Conservation (phyloP, 1,284 basidiomycete species). For the Psilocybe mexicana region DNA sequence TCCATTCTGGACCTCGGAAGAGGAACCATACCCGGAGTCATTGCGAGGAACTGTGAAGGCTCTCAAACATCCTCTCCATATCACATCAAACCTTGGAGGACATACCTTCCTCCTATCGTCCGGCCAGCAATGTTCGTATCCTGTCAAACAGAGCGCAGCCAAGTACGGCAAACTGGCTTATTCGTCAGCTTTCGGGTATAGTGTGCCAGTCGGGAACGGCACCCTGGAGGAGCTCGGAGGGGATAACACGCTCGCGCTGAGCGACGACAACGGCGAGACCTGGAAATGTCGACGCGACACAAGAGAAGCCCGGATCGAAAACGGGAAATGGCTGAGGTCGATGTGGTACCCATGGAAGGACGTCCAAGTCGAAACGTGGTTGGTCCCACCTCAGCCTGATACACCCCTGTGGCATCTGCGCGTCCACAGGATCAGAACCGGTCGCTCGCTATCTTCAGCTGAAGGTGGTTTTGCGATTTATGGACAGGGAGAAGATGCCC, state of each 20-base stretch:
- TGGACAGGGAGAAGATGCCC: slow-evolving; percentile 63
- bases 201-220: slow-evolving; percentile 66
- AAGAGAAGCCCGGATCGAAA: slow-evolving; percentile 61
- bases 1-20: slow-evolving; percentile 69
- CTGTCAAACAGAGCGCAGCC: slow-evolving; percentile 74
- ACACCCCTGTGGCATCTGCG: slow-evolving; percentile 71
- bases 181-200: slow-evolving; percentile 75
- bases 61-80: slow-evolving; percentile 67
- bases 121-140: slow-evolving; percentile 78
- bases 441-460: slow-evolving; percentile 52
- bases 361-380: slow-evolving; percentile 75
- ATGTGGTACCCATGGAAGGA: slow-evolving; percentile 77
- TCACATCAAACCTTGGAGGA: slow-evolving; percentile 59
- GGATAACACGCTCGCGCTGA: slow-evolving; percentile 69
- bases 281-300: slow-evolving; percentile 72
- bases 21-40: slow-evolving; percentile 59
- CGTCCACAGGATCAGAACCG: slow-evolving; percentile 62
- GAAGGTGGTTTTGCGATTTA: slow-evolving; percentile 76
- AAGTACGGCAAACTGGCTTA: slow-evolving; percentile 82
- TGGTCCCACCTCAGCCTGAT: slow-evolving; percentile 59
- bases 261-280: slow-evolving; percentile 66
- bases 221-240: slow-evolving; percentile 72
- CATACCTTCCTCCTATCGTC: slow-evolving; percentile 76
- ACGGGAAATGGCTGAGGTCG: slow-evolving; percentile 56
- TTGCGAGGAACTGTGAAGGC: slow-evolving; percentile 47